Evolutionary conservation across 1,284 basidiomycete genomes (phyloP).

Genomic region (Inonotus obliquus): DNA sequence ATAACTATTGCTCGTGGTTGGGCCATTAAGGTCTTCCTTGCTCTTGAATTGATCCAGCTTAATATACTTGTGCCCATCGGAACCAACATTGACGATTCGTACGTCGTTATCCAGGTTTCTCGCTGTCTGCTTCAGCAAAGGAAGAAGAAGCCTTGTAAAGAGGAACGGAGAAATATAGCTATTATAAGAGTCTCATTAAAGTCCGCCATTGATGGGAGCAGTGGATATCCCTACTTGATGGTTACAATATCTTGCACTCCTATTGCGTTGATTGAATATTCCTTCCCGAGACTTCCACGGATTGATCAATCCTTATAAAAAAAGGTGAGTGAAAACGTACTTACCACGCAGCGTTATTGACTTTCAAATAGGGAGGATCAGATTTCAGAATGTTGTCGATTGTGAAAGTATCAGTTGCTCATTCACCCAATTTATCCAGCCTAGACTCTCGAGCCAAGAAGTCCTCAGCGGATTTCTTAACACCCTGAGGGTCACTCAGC

Average conservation of each 20-base stretch:
- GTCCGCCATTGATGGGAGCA: too few species aligned
- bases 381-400: too few species aligned
- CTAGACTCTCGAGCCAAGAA: slow-evolving; percentile 24
- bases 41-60: background rate
- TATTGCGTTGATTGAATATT: background rate
- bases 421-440: slow-evolving; percentile 25
- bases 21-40: slow-evolving; percentile 8
- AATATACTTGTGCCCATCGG: background rate
- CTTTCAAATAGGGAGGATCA: too few species aligned
- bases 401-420: too few species aligned
- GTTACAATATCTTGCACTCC: slow-evolving; percentile 1
- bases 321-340: too few species aligned
- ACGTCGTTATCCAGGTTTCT: background rate
- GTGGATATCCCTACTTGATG: background rate
- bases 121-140: background rate
- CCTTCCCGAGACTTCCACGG: background rate
- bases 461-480: slow-evolving; percentile 23
- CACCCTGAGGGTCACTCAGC: slow-evolving; percentile 19
- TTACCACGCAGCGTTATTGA: slow-evolving; percentile 5
- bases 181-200: background rate
- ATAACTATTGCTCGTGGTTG: background rate
- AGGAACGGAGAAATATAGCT: slow-evolving; percentile 9
- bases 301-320: too few species aligned
- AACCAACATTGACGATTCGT: slow-evolving; percentile 4
- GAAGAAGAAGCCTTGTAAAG: slow-evolving; percentile 5